A percentile compares a stretch with the other conserved stretches of the same genome.
These are phyloP conservation scores for Trametes meyenii DNA, from an alignment of 768 basidiomycete genomes.

Conservation along the genomic window DNA sequence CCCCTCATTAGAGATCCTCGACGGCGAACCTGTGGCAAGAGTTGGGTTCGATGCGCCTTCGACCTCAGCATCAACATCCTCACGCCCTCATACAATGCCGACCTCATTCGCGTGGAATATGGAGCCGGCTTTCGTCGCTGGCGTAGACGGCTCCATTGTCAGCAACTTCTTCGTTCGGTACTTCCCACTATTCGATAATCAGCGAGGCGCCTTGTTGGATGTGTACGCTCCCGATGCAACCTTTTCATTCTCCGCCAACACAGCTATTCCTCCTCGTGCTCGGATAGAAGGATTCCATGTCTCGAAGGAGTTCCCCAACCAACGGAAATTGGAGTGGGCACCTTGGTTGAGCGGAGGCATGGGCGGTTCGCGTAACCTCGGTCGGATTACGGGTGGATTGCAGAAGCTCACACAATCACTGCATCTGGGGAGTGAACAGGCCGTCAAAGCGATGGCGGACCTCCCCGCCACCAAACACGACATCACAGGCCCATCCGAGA, in stretches of 20 bases:
- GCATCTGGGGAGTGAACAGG: conserved; percentile 70
- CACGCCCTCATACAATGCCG: conserved; percentile 48
- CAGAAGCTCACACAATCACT: conserved; percentile 68
- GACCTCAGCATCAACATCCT: conserved; percentile 46
- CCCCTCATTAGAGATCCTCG: conserved; percentile 79
- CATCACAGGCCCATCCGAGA: conserved; percentile 72
- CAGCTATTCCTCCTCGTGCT: conserved; percentile 77
- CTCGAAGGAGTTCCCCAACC: conserved; percentile 73
- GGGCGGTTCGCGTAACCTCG: conserved; percentile 78
- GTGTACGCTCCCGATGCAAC: conserved; percentile 88
- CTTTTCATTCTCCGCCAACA: conserved; percentile 89
- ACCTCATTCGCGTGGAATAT: conserved; percentile 81
- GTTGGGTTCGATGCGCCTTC: conserved; percentile 81
- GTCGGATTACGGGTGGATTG: conserved; percentile 57
- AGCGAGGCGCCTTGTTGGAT: conserved; percentile 64
- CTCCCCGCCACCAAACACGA: conserved; percentile 86
- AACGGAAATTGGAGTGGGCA: conserved; percentile 80
- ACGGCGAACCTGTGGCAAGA: conserved; percentile 75
- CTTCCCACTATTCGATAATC: conserved; percentile 81
- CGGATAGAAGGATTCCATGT: conserved; percentile 69
- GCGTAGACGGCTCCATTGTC: conserved; percentile 68
- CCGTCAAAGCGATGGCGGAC: conserved; percentile 57
- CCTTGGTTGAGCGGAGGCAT: conserved; percentile 61
- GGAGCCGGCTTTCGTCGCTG: conserved; percentile 72
- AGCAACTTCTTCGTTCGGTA: conserved; percentile 81